Conservation (phyloP, 169 alveolate species). For the Babesia sp. region DNA sequence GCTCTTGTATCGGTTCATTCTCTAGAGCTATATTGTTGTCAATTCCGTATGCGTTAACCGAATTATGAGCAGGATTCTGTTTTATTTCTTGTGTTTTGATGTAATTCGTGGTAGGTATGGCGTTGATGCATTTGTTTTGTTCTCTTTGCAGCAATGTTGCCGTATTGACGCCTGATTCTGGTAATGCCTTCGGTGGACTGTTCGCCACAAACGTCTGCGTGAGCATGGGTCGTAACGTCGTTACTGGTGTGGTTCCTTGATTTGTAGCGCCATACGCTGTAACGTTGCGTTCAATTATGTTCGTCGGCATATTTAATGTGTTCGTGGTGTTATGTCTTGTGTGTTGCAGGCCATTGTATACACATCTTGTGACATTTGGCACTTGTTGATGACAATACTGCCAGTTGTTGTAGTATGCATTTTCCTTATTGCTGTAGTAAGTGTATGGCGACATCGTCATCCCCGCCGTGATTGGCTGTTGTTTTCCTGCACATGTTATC, state of each 20-base stretch:
- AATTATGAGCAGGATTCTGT: not conserved
- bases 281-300: not conserved
- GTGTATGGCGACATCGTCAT: not conserved
- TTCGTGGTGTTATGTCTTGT: not conserved
- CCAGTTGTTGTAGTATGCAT: not conserved
- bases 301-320: too few species aligned
- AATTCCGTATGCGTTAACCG: not conserved
- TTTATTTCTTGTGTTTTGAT: not conserved
- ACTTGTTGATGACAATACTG: not conserved
- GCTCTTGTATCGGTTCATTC: not conserved
- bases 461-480: too few species aligned
- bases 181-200: not conserved
- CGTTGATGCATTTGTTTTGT: not conserved
- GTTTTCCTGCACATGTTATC: not conserved
- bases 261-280: not conserved
- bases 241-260: not conserved
- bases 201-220: not conserved
- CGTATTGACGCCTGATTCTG: not conserved
- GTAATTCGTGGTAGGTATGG: slow-evolving; percentile 17
- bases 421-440: not conserved
- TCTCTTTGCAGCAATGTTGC: not conserved
- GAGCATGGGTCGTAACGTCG: not conserved
- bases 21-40: not conserved
- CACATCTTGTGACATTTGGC: not conserved
- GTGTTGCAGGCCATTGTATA: not conserved